A percentile compares a stretch with the other conserved stretches of the same genome.
These are phyloP conservation scores for Gastrolobium villosum DNA, from an alignment of 306 rosid species.

Conservation along the genomic window DNA sequence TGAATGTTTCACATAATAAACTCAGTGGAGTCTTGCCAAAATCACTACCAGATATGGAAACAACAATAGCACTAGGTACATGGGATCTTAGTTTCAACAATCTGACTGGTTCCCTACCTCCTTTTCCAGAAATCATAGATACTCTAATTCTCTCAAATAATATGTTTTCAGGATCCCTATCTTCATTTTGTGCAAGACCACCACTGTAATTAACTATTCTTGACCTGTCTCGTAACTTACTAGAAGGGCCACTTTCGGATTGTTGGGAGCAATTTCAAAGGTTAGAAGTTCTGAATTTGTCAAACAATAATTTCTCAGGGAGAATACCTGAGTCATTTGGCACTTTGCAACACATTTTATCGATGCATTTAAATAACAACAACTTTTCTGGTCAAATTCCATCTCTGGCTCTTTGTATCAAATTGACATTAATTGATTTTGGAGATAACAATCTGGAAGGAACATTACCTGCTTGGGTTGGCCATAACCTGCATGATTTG, in stretches of 20 bases:
- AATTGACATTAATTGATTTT: background rate
- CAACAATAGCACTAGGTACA: accelerated
- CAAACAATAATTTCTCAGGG: conserved; percentile 33
- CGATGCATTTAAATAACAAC: conserved; percentile 22
- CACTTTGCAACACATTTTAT: background rate
- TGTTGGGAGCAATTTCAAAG: background rate
- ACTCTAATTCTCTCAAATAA: conserved; percentile 29
- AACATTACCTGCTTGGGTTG: conserved; percentile 23
- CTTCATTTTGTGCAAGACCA: conserved; percentile 7
- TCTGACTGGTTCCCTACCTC: conserved; percentile 35
- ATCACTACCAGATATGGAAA: background rate
- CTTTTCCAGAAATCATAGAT: background rate
- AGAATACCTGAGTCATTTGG: conserved; percentile 32
- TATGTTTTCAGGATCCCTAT: background rate
- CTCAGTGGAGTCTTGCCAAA: conserved; percentile 40
- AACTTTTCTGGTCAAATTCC: conserved; percentile 33
- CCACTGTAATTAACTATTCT: accelerated
- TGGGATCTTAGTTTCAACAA: conserved; percentile 48
- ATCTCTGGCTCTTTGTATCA: background rate
- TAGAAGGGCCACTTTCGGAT: conserved; percentile 22
- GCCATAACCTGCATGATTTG: background rate
- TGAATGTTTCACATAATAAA: conserved; percentile 45
- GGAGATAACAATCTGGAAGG: conserved; percentile 30
- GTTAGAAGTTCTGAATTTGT: background rate
- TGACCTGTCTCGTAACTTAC: conserved; percentile 28